A percentile compares a stretch with the other conserved stretches of the same genome.
phyloP scores from a whole-genome alignment of 164 flowering plant species.

The Hamamelis virginiana region DNA sequence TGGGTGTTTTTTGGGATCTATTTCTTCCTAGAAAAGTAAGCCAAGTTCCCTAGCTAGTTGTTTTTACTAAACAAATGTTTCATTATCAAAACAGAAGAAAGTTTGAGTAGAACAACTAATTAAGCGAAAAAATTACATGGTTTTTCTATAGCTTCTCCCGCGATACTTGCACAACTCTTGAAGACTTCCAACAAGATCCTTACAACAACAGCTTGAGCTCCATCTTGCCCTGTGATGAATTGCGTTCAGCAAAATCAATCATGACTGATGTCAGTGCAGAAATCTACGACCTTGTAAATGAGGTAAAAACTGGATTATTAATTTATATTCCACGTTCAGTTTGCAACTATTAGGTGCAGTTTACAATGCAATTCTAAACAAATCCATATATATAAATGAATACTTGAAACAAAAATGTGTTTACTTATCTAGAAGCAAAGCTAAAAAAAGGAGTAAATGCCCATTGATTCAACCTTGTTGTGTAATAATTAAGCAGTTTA shows the following conservation, averaged over 20 bases:
- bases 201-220: conserved; percentile 77
- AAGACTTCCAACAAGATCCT: conserved; percentile 66
- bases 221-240: conserved; percentile 72
- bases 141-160: conserved; percentile 61
- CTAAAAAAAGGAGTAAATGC: too few species aligned
- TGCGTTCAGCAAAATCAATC: conserved; percentile 55
- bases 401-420: too few species aligned
- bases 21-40: conserved; percentile 68
- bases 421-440: too few species aligned
- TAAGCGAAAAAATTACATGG: neutral
- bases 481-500: too few species aligned
- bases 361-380: too few species aligned
- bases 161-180: conserved; percentile 81
- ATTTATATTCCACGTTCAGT: too few species aligned
- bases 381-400: too few species aligned
- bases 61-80: neutral
- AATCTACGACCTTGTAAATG: conserved; percentile 55
- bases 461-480: too few species aligned
- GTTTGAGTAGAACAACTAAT: neutral
- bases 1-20: conserved; percentile 79
- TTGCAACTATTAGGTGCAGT: too few species aligned
- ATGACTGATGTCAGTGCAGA: conserved; percentile 54
- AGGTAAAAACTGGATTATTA: too few species aligned
- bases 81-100: neutral
- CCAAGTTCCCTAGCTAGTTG: neutral